Evolutionary conservation across 805 yeast species (phyloP).

Genomic region (Candida easanensis): DNA sequence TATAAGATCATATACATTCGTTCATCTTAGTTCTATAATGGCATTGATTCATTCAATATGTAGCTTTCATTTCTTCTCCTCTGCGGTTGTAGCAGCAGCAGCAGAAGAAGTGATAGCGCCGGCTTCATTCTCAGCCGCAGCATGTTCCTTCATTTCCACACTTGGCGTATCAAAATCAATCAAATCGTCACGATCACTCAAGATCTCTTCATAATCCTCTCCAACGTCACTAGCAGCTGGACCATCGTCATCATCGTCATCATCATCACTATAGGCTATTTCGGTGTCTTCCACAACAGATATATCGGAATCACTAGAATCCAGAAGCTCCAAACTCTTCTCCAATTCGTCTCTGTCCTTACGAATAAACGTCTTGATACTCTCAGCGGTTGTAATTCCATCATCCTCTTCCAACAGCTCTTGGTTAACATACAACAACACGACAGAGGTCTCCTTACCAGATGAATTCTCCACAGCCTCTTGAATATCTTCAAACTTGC

Average conservation of each 20-base stretch:
- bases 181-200: not conserved
- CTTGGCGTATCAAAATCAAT: not conserved
- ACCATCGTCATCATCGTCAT: not conserved
- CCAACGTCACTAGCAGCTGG: not conserved
- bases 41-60: no score
- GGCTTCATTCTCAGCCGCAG: no score
- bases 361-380: slow-evolving; percentile 30
- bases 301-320: slow-evolving; percentile 14
- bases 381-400: slow-evolving; percentile 20
- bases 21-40: no score
- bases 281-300: not conserved
- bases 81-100: no score
- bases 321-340: slow-evolving; percentile 20
- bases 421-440: slow-evolving; percentile 33
- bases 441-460: slow-evolving; percentile 30
- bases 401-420: slow-evolving; percentile 15
- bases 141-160: not conserved
- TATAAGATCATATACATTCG: no score
- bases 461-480: slow-evolving; percentile 22
- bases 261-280: slow-evolving; percentile 3
- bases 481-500: slow-evolving; percentile 28
- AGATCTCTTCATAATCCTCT: not conserved
- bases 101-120: no score
- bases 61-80: no score
- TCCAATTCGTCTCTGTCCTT: slow-evolving; percentile 28